phyloP scores from a whole-genome alignment of 305 asterid genomes.

The Rubia balearica region DNA sequence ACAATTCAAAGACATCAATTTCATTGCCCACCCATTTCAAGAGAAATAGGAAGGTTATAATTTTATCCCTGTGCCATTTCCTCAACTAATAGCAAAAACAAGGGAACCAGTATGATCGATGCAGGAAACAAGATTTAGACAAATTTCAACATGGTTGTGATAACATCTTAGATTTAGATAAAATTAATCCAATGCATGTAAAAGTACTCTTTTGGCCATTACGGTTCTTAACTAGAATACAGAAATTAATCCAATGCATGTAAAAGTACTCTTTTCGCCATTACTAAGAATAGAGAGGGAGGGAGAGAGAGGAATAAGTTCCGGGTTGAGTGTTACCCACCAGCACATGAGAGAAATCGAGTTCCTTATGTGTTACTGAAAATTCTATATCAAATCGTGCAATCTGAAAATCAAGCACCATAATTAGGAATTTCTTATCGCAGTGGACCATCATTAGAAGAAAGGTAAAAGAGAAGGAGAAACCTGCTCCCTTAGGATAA shows the following conservation, averaged over 20 bases:
- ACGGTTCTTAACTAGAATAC: neutral
- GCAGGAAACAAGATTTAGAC: neutral
- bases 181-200: no score
- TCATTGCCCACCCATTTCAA: neutral
- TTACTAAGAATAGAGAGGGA: slow-evolving; percentile 4
- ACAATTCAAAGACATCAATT: neutral
- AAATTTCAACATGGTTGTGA: neutral
- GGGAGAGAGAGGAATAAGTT: slow-evolving; percentile 9
- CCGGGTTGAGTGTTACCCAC: slow-evolving; percentile 34
- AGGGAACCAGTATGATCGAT: neutral
- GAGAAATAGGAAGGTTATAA: neutral
- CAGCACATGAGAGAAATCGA: slow-evolving; percentile 98
- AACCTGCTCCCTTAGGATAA: slow-evolving; percentile 96
- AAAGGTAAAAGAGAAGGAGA: slow-evolving; percentile 15
- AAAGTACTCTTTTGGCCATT: no score
- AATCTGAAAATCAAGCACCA: slow-evolving; percentile 53
- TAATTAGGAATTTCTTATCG: slow-evolving; percentile 22
- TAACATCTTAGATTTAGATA: no score
- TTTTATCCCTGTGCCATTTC: neutral
- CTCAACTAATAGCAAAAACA: neutral
- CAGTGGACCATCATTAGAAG: slow-evolving; percentile 8
- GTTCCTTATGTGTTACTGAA: slow-evolving; percentile 97
- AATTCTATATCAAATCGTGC: slow-evolving; percentile 98
- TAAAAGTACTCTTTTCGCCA: neutral
- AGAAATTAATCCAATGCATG: neutral